Evolutionary conservation across 2,329 filamentous ascomycete species (phyloP).

Genomic region (Capronia americana): DNA sequence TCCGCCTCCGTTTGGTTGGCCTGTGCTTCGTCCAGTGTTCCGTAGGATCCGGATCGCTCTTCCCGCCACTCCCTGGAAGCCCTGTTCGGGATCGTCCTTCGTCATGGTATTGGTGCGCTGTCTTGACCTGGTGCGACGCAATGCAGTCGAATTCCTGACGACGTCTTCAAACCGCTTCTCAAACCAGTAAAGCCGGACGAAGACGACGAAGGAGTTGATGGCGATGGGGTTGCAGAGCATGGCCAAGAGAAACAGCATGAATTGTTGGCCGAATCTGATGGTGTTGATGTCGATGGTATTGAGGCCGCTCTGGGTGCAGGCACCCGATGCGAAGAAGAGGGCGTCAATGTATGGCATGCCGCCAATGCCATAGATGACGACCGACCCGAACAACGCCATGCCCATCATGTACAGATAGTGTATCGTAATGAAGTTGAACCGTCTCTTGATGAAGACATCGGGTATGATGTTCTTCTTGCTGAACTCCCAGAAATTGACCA

Average conservation of each 20-base stretch:
- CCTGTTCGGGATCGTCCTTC: constrained; percentile 47
- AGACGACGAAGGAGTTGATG: constrained; percentile 84
- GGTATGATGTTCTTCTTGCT: constrained; percentile 49
- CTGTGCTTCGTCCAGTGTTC: constrained; percentile 28
- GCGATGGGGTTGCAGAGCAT: constrained; percentile 83
- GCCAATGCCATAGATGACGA: constrained; percentile 73
- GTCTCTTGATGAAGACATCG: constrained; percentile 45
- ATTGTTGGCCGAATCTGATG: constrained; percentile 74
- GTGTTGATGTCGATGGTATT: constrained; percentile 75
- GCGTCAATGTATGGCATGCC: constrained; percentile 81
- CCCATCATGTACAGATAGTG: constrained; percentile 78
- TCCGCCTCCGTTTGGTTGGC: constrained; percentile 15
- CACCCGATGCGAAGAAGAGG: constrained; percentile 83
- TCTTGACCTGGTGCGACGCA: constrained; percentile 67
- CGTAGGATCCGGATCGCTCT: constrained; percentile 44
- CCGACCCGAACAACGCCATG: constrained; percentile 73
- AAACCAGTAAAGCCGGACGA: constrained; percentile 95
- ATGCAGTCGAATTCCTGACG: constrained; percentile 71
- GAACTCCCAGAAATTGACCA: constrained; percentile 27
- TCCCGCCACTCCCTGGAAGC: constrained; percentile 38
- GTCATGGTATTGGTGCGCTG: constrained; percentile 54
- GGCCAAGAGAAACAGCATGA: constrained; percentile 72
- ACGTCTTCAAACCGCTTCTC: constrained; percentile 92
- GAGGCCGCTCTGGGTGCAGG: constrained; percentile 89
- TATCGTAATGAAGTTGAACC: constrained; percentile 54